Base-by-base conservation (phyloP, 1,284 basidiomycete species). In the Mycosarcoma mackinlayi region DNA sequence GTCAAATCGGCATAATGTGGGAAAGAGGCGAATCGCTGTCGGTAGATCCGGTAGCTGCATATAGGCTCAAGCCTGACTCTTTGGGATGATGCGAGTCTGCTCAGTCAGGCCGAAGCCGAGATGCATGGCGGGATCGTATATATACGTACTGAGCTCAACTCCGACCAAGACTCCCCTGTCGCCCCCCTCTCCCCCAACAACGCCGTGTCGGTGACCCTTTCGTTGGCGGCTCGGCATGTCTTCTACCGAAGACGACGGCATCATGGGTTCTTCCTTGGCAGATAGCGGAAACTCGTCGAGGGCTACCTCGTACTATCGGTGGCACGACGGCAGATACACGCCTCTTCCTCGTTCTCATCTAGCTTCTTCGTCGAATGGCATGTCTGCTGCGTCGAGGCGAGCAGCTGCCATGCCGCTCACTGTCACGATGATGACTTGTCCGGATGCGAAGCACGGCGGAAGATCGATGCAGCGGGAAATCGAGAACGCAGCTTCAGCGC, bases 291-390 rank as follows among this genome's bases (percentile, higher is more conserved):
- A 31, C 8, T 55, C 47, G 16, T 46, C 35, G 7, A 42, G 47
- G 38, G 40, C 34, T 3, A 35, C 30, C 6, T 41, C 27, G 13
- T 37, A 46, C 24, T 46, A 28, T 27, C 42, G 39, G n/a, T 51
- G 47, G 52, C 41, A 51, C 19, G 42, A 62, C n/a, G 47, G 39
- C 25, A 30, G 37, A 10, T 53, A 50, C 25, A 40, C 30, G 24
- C 39, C 40, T 13, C 42, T 37, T 11, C 18, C n/a, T 25, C 51
- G 40, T 6, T 47, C 42, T 1, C 10, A 31, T 6, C 16, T 46
- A 16, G n/a, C 33, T 6, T 41, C 49, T 31, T 1, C 16, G 3
- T 28, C 24, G 16, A 19, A 49, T n/a, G 27, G 4, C 0, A 4
- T 37, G 7, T 24, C 8, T 16, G 24, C 31, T 47, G 18, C 38